A percentile compares a stretch with the other conserved stretches of the same genome.
Conservation (phyloP, 495 filamentous ascomycete species). For the Penicillium lividum region DNA sequence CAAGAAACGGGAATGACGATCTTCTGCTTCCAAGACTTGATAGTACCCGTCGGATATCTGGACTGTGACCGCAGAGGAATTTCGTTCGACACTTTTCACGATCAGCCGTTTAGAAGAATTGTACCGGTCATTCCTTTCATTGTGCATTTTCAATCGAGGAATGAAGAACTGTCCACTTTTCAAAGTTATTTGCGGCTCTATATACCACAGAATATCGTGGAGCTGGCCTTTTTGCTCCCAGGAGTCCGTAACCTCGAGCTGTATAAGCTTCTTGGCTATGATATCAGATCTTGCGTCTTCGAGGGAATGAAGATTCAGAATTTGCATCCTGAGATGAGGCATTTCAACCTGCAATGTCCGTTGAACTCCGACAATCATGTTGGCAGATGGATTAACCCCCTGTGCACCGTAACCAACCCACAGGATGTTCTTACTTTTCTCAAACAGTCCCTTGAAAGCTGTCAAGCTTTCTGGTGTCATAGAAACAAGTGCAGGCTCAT, state of each 20-base stretch:
- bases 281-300: conserved; percentile 10
- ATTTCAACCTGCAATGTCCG: conserved; percentile 29
- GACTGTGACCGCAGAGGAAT: conserved; percentile 6
- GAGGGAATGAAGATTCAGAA: conserved; percentile 27
- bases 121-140: conserved; percentile 35
- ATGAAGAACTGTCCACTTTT: conserved; percentile 28
- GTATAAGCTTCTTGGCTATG: conserved; percentile 25
- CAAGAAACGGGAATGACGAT: neutral
- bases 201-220: conserved; percentile 19
- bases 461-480: conserved; percentile 26
- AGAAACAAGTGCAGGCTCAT: conserved; percentile 41
- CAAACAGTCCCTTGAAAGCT: conserved; percentile 34
- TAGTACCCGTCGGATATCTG: conserved; percentile 13
- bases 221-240: conserved; percentile 22
- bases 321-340: conserved; percentile 30
- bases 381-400: conserved; percentile 34
- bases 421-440: conserved; percentile 35
- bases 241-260: conserved; percentile 22
- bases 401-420: conserved; percentile 41
- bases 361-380: conserved; percentile 43
- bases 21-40: conserved; percentile 12
- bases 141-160: conserved; percentile 30
- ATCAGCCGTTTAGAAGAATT: conserved; percentile 38
- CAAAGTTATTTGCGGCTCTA: conserved; percentile 29
- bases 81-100: conserved; percentile 14